These are phyloP conservation scores for Fusarium mangiferae DNA, from an alignment of 2,329 filamentous ascomycete species.

Conservation along the genomic window DNA sequence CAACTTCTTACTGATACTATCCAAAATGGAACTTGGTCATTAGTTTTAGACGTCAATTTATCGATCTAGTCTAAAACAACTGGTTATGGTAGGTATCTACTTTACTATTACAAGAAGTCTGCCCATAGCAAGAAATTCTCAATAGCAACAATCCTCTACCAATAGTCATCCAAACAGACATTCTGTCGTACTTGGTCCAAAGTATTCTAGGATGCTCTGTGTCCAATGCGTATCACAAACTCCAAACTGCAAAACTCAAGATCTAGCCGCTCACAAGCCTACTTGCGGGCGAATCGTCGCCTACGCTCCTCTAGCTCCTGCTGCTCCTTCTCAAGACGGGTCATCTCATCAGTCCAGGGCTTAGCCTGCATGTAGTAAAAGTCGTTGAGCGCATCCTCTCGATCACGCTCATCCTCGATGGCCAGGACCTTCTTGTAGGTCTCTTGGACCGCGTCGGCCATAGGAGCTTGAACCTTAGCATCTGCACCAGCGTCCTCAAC, in stretches of 20 bases:
- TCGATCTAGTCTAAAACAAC: neutral
- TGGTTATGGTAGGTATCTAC: neutral
- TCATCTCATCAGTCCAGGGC: neutral
- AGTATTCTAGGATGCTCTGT: neutral
- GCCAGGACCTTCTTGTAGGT: neutral
- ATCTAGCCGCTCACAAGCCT: neutral
- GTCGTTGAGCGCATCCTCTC: neutral
- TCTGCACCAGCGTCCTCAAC: neutral
- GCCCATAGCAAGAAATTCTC: neutral
- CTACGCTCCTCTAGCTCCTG: neutral
- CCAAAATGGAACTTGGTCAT: too few relatives aligned
- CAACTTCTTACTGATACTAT: too few relatives aligned
- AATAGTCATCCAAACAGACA: neutral
- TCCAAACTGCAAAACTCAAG: neutral
- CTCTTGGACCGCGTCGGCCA: rapidly evolving
- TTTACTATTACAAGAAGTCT: neutral
- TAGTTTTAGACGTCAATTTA: neutral
- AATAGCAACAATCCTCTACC: neutral
- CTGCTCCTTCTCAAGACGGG: neutral
- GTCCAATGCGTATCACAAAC: neutral
- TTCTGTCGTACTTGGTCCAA: neutral
- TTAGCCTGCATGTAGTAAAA: neutral
- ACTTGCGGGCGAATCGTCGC: neutral
- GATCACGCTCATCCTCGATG: neutral
- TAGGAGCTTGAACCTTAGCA: neutral